Evolutionary conservation across 306 rosid species (phyloP), one percentile per base, ranked within the genome.

Genomic region (Fragaria nilgerrensis): DNA sequence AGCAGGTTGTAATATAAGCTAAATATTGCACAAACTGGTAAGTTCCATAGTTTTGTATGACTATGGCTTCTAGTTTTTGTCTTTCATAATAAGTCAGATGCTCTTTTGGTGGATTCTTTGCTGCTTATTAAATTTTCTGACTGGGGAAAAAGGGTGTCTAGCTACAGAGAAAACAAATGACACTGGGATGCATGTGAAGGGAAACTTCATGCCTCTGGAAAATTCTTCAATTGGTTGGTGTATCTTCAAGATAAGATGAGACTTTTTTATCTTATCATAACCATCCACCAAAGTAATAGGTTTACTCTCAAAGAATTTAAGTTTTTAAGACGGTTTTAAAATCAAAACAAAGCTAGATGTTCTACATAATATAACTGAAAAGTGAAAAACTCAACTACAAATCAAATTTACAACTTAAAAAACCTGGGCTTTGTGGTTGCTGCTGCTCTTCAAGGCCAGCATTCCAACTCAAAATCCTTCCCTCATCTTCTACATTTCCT

Each of bases 1-100:
- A 49, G 80, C 76, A 88, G 86, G 82, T 86, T 91, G 97, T 92
- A 86, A 89, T 73, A 85, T 89, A 86, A 86, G 83, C 87, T 81
- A 66, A 84, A 79, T 81, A 84, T 83, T 82, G 87, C 84, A 75
- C 84, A 84, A 66, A 89, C 84, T 75, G 80, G 72, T 89, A 74
- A 82, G 86, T 74, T 76, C 61, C 80, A 45, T 77, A 80, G 79
- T 75, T 84, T 82, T 89, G 92, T 87, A 83, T 34, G 69, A 64
- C 69, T 64, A 19, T 86, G 82, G 88, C 79, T 85, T 78, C 76
- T 72, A 81, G 75, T 49, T 83, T 81, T 68, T 81, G 43, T 20
- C 47, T 81, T 79, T 27, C 56, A 49, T 36, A 68, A 61, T 49
- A 68, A 75, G 48, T 44, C 3, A 20, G 77, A 62, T 67, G 56